Evolutionary conservation across 2,329 filamentous ascomycete genomes (phyloP).

Genomic region (Coniochaeta sp.): DNA sequence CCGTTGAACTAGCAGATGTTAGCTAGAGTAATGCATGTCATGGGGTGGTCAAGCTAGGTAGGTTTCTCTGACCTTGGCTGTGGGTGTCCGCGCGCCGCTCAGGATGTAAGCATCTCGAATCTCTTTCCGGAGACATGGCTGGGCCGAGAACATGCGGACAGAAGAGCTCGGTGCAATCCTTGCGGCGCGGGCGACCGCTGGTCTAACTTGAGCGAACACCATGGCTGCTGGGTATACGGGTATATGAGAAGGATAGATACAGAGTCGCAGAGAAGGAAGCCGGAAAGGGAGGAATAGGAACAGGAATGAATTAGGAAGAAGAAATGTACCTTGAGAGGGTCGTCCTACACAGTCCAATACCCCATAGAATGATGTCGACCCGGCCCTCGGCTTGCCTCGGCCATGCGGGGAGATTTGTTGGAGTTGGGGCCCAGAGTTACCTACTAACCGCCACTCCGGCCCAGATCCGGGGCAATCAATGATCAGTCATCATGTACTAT

Average conservation of each 20-base stretch:
- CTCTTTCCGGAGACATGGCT: slow-evolving; percentile 38
- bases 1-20: slow-evolving; percentile 74
- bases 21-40: slow-evolving; percentile 70
- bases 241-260: background rate
- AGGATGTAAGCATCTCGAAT: slow-evolving; percentile 91
- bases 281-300: background rate
- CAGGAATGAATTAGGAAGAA: background rate
- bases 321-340: background rate
- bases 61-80: slow-evolving; percentile 65
- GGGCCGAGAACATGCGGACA: background rate
- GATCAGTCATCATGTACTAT: background rate
- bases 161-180: background rate
- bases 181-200: background rate
- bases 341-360: too few relatives aligned
- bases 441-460: background rate
- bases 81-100: slow-evolving; percentile 82
- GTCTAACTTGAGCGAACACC: background rate
- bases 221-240: background rate
- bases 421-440: background rate
- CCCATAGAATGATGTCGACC: background rate
- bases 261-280: background rate
- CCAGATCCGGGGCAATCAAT: background rate
- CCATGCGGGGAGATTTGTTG: background rate
- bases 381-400: background rate
- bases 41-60: slow-evolving; percentile 93